Evolutionary conservation across 2,329 filamentous ascomycete genomes (phyloP).

Genomic region (Verticillium nubilum): DNA sequence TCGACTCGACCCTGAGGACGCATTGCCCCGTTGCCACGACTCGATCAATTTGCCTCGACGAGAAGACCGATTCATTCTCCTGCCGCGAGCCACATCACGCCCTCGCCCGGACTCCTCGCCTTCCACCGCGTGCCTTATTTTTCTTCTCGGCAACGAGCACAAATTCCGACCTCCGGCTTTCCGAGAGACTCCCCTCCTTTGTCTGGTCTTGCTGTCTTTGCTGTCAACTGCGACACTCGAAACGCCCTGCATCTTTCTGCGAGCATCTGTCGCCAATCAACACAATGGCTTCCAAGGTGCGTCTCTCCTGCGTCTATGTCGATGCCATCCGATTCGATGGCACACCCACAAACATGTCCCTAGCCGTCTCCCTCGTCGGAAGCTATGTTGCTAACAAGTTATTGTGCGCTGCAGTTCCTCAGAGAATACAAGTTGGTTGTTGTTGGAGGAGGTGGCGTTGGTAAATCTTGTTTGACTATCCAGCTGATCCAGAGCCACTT

Average conservation of each 20-base stretch:
- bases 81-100: neutral
- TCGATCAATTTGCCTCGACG: neutral
- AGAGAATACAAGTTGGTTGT: conserved; percentile 96
- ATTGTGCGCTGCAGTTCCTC: conserved; percentile 55
- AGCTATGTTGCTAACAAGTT: neutral
- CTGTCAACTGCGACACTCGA: neutral
- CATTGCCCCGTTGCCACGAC: neutral
- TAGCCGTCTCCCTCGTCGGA: neutral
- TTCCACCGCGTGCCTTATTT: neutral
- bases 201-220: neutral
- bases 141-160: neutral
- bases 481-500: conserved; percentile 95
- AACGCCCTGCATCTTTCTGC: neutral
- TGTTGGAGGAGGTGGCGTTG: conserved; percentile 94
- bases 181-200: neutral
- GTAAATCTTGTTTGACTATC: conserved; percentile 98
- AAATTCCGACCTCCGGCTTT: neutral
- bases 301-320: conserved; percentile 9
- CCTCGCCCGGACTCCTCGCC: neutral
- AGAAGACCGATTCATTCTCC: neutral
- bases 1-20: neutral
- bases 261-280: conserved; percentile 2
- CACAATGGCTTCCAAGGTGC: conserved; percentile 35
- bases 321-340: neutral
- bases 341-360: neutral